phyloP scores from a whole-genome alignment of 352 stramenopile genomes.

The Phytophthora constricta region DNA sequence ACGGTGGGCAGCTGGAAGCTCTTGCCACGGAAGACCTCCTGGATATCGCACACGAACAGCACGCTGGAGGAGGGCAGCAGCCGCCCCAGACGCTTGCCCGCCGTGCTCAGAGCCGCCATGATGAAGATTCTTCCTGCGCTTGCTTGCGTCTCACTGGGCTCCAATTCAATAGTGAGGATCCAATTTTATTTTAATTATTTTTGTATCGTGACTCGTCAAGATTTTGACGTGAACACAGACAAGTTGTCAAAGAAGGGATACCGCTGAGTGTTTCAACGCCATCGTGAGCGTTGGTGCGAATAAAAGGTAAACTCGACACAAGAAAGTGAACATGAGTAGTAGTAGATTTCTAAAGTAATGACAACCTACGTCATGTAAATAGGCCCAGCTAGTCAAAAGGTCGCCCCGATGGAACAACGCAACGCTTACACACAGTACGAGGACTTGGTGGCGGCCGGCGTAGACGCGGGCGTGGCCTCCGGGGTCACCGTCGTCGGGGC shows the following conservation, averaged over 20 bases:
- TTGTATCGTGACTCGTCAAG: too few species aligned
- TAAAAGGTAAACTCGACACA: too few species aligned
- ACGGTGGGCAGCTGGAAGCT: conserved; percentile 95
- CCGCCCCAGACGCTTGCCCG: conserved; percentile 49
- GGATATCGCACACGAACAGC: conserved; percentile 97
- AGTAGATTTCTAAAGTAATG: conserved; percentile 7
- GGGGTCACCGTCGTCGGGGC: conserved; percentile 11
- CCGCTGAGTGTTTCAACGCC: too few species aligned
- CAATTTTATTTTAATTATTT: too few species aligned
- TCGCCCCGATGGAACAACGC: conserved; percentile 9
- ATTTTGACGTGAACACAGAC: too few species aligned
- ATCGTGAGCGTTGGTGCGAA: too few species aligned
- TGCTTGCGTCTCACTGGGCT: too few species aligned
- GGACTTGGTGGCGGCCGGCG: conserved; percentile 30
- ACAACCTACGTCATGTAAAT: not conserved
- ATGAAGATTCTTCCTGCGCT: too few species aligned
- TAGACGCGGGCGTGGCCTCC: conserved; percentile 22
- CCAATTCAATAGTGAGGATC: not conserved
- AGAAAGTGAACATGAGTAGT: conserved; percentile 4
- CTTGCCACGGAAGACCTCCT: conserved; percentile 95
- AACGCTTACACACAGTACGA: conserved; percentile 40
- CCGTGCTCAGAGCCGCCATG: conserved; percentile 38
- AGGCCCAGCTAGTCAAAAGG: conserved; percentile 19
- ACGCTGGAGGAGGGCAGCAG: conserved; percentile 74
- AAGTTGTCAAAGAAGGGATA: too few species aligned